Evolutionary conservation across 164 flowering plant genomes (phyloP).

Genomic region (Saururus chinensis): DNA sequence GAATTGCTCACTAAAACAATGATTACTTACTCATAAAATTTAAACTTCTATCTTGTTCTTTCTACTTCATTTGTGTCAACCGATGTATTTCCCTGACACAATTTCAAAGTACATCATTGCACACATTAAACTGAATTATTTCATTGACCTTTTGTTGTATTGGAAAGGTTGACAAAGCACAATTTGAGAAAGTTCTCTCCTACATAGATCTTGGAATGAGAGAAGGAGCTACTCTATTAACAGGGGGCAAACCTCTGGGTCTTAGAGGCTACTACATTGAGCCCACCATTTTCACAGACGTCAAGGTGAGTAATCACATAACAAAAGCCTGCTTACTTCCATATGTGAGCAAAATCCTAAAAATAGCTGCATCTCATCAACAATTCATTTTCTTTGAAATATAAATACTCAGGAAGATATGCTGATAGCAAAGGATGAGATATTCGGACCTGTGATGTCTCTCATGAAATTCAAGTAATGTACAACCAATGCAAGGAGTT

Average conservation of each 20-base stretch:
- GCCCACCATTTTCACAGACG: slow-evolving; percentile 64
- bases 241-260: slow-evolving; percentile 33
- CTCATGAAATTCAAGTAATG: slow-evolving; percentile 78
- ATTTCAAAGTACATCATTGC: no score
- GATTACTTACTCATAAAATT: no score
- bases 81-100: no score
- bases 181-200: slow-evolving; percentile 35
- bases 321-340: background rate
- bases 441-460: slow-evolving; percentile 74
- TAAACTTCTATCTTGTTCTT: no score
- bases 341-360: background rate
- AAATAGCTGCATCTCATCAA: background rate
- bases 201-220: slow-evolving; percentile 52
- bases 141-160: background rate
- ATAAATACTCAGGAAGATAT: slow-evolving; percentile 48
- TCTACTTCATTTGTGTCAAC: no score
- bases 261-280: slow-evolving; percentile 53
- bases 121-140: no score
- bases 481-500: background rate
- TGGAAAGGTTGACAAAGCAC: slow-evolving; percentile 37
- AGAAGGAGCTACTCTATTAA: slow-evolving; percentile 56
- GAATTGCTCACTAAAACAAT: no score
- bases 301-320: slow-evolving; percentile 27
- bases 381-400: no score
- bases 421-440: slow-evolving; percentile 57